Evolutionary conservation across 352 stramenopile genomes (phyloP), one percentile per base, ranked within the genome.

Genomic region (Phytophthora palmivora): DNA sequence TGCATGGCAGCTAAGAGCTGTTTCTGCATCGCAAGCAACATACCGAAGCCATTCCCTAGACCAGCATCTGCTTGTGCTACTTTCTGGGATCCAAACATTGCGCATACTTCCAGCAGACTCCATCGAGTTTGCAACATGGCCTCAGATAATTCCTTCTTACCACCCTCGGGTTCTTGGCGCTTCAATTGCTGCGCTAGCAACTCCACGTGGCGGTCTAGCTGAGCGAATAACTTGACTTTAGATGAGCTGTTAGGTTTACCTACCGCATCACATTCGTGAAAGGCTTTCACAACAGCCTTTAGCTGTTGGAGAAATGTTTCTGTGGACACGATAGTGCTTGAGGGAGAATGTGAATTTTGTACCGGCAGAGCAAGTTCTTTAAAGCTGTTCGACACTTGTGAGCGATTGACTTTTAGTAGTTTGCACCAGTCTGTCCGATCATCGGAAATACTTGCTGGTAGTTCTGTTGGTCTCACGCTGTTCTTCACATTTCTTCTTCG

Each of bases 351-450:
- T 32, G 32, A 39, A 18, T 28, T 16, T 26, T 44, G 41, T 24
- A 37, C 18, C 37, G 36, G 21, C 15, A 15, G 47, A 12, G 46
- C 6, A 19, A 19, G 33, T 12, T 4, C 41, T 37, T 22, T 36
- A 36, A 14, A 28, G 32, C 16, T 24, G 8, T 58, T 67, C 6
- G 28, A 19, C 1, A 44, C 38, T 50, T 72, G 63, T 1, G 58
- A 45, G 7, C 50, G 45, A 44, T 56, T 65, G 2, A 76, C 59
- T 46, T 90, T 90, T 11, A 90, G 70, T 33, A 88, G 45, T 26
- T 90, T 90, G 34, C 66, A 67, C 81, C 81, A 90, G 53, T 90
- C 81, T 1, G 81, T 90, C 4, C 66, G 67, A 19, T 90, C 81
- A 22, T 90, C 81, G 14, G 78, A 81, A 58, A 88, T 88, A 28